phyloP scores from a whole-genome alignment of 495 filamentous ascomycete species.

The Lentithecium fluviatile region DNA sequence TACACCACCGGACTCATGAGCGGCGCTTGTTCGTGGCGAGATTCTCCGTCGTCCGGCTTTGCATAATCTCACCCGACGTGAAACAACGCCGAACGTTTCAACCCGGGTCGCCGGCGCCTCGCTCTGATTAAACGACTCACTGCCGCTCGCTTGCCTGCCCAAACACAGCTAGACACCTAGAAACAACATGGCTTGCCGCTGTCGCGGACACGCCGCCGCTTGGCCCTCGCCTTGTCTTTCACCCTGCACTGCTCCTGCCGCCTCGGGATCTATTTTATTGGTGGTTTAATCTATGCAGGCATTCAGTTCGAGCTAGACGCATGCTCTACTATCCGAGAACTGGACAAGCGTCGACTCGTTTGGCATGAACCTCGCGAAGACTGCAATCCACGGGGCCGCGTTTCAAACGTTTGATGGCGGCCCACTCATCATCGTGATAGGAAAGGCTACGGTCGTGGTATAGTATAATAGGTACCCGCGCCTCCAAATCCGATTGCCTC shows the following conservation, averaged over 20 bases:
- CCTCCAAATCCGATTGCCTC: not conserved
- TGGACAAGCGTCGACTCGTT: not conserved
- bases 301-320: not conserved
- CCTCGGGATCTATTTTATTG: slow-evolving; percentile 5
- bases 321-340: not conserved
- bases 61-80: slow-evolving; percentile 20
- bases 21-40: slow-evolving; percentile 1
- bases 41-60: not conserved
- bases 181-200: slow-evolving; percentile 3
- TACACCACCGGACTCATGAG: not conserved
- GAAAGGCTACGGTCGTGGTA: not conserved
- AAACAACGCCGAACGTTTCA: slow-evolving; percentile 30
- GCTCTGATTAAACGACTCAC: slow-evolving; percentile 2
- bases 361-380: not conserved
- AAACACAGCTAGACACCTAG: slow-evolving; percentile 2
- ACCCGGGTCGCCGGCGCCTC: slow-evolving; percentile 27
- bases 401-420: slow-evolving; percentile 29
- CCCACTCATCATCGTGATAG: not conserved
- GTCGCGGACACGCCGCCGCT: slow-evolving; percentile 1
- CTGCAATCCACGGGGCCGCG: not conserved
- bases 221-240: not conserved
- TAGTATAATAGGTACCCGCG: not conserved
- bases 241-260: not conserved
- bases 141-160: slow-evolving; percentile 3
- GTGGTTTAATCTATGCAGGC: slow-evolving; percentile 23